Percentiles rank a stretch among this genome's conserved stretches.
Evolutionary conservation across 164 flowering plant genomes (phyloP).

Genomic region (Platanus orientalis): DNA sequence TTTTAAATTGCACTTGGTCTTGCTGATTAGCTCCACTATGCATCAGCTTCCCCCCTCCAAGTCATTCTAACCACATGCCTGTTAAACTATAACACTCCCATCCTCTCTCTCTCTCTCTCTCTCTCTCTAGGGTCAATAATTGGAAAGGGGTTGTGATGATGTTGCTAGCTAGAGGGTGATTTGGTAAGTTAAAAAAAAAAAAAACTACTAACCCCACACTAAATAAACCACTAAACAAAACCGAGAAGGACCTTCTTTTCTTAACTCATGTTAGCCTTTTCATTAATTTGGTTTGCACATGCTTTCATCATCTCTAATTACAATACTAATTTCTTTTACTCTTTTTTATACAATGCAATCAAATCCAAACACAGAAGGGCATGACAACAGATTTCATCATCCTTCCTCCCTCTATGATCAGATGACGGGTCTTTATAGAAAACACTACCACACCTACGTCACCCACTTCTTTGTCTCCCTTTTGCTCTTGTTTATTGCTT

Average conservation of each 20-base stretch:
- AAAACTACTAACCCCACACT: constrained; percentile 8
- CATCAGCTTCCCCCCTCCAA: too few species aligned
- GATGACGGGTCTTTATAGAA: too few species aligned
- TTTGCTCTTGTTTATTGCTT: not conserved
- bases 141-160: too few species aligned
- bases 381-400: constrained; percentile 30
- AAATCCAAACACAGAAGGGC: constrained; percentile 21
- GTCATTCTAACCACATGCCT: too few species aligned
- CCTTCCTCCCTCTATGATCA: constrained; percentile 11
- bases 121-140: too few species aligned
- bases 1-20: too few species aligned
- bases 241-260: constrained; percentile 10
- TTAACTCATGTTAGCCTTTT: constrained; percentile 18
- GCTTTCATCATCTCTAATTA: constrained; percentile 26
- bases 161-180: too few species aligned
- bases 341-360: constrained; percentile 18
- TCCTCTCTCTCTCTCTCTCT: constrained; percentile 1
- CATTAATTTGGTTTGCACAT: constrained; percentile 36
- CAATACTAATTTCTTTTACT: constrained; percentile 7
- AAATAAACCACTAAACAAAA: constrained; percentile 13
- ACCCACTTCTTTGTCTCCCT: constrained; percentile 10
- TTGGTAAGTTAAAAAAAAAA: too few species aligned
- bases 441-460: constrained; percentile 4
- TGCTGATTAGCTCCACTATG: too few species aligned
- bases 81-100: too few species aligned